These are phyloP conservation scores for Huntiella abstrusa DNA, from an alignment of 2,329 filamentous ascomycete species.

Conservation along the genomic window DNA sequence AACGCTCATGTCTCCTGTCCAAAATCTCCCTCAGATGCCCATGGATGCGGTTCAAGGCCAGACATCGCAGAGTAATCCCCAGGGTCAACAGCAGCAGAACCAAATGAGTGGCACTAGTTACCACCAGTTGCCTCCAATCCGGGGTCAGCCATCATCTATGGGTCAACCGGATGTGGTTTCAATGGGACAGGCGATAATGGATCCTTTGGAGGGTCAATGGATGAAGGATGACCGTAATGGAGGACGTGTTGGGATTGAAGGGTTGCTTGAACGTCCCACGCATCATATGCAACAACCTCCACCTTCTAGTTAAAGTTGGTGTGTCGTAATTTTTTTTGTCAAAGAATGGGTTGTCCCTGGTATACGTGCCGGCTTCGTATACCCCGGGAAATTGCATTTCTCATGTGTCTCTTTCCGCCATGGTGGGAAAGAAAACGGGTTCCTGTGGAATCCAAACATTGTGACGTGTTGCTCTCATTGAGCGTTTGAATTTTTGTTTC, in stretches of 20 bases:
- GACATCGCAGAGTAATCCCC: slow-evolving; percentile 1
- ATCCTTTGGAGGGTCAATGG: slow-evolving; percentile 15
- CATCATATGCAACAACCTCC: slow-evolving; percentile 16
- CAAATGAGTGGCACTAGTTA: slow-evolving; percentile 14
- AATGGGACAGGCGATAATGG: slow-evolving; percentile 6
- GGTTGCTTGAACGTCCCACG: slow-evolving; percentile 38
- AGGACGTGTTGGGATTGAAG: slow-evolving; percentile 40
- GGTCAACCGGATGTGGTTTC: not conserved
- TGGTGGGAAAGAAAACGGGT: not conserved
- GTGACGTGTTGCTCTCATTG: not conserved
- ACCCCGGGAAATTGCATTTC: not conserved
- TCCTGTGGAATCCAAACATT: not conserved
- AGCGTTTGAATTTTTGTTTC: not conserved
- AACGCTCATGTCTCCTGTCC: not conserved
- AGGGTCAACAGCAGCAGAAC: slow-evolving; percentile 4
- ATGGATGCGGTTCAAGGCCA: slow-evolving; percentile 10
- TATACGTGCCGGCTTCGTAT: not conserved
- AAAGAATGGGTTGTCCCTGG: too few relatives aligned
- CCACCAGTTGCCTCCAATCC: slow-evolving; percentile 29
- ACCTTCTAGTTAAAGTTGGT: not conserved
- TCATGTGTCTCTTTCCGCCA: not conserved
- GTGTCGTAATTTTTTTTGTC: not conserved
- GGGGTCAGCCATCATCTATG: slow-evolving; percentile 16
- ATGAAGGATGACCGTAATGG: slow-evolving; percentile 27
- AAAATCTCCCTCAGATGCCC: slow-evolving; percentile 12